These are phyloP conservation scores for Physcomitrium patens DNA, from an alignment of 225 moss, liverwort and hornwort species.

Conservation along the genomic window DNA sequence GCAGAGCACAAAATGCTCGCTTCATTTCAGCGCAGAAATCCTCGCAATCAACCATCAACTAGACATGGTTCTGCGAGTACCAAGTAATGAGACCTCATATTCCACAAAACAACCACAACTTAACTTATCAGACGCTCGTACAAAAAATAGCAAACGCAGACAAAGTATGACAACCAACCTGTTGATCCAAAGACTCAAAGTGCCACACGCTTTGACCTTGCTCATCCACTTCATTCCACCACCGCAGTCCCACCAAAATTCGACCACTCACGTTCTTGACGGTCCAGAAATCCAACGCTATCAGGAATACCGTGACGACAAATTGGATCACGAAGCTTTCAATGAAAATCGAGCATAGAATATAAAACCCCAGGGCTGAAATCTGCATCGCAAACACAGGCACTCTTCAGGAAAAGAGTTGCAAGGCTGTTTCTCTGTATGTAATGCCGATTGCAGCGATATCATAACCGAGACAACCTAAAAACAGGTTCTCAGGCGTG, in stretches of 20 bases:
- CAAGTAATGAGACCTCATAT: background rate
- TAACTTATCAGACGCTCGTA: too few species aligned
- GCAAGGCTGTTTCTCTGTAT: background rate
- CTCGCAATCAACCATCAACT: background rate
- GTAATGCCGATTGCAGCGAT: background rate
- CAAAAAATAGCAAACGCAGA: background rate
- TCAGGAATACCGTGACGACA: slow-evolving; percentile 88
- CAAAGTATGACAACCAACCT: slow-evolving; percentile 50
- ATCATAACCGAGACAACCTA: background rate
- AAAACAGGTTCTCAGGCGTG: slow-evolving; percentile 8
- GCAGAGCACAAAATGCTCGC: too few species aligned
- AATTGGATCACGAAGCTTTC: slow-evolving; percentile 91
- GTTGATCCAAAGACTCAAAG: slow-evolving; percentile 94
- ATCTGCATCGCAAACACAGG: slow-evolving; percentile 43
- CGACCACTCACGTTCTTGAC: slow-evolving; percentile 99
- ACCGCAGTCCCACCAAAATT: slow-evolving; percentile 90
- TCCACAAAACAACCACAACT: background rate
- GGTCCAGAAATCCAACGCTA: slow-evolving; percentile 97
- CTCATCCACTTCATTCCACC: slow-evolving; percentile 98
- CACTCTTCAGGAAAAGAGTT: slow-evolving; percentile 23
- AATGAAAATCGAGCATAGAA: slow-evolving; percentile 74
- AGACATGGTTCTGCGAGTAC: slow-evolving; percentile 5
- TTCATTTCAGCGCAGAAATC: slow-evolving; percentile 1
- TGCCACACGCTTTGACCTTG: slow-evolving; percentile 94
- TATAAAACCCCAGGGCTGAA: slow-evolving; percentile 81